Conservation (phyloP, 2,329 filamentous ascomycete genomes). For the Hypoxylon rubiginosum region DNA sequence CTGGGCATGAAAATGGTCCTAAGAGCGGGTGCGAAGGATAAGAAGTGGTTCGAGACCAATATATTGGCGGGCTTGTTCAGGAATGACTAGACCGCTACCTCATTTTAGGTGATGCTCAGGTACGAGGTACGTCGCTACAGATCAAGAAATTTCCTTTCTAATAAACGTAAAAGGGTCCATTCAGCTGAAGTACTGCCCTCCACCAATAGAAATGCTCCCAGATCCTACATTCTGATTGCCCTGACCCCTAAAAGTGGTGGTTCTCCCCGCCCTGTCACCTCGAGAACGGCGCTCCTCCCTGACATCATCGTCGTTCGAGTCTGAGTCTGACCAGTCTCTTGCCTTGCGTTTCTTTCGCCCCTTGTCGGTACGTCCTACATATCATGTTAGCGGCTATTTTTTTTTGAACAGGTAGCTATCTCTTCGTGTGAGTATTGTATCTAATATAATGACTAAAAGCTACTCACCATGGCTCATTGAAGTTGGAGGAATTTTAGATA, state of each 20-base stretch:
- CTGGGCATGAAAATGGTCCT: slow-evolving; percentile 13
- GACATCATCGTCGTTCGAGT: slow-evolving; percentile 3
- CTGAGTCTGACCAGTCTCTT: neutral
- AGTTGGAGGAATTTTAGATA: slow-evolving; percentile 36
- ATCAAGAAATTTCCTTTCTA: neutral
- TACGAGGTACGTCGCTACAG: neutral
- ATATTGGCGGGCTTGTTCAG: slow-evolving; percentile 2
- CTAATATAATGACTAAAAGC: neutral
- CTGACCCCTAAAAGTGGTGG: slow-evolving; percentile 3
- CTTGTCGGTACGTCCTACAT: neutral
- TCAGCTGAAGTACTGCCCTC: slow-evolving; percentile 12
- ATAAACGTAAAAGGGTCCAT: neutral
- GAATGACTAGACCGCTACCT: neutral
- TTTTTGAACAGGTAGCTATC: neutral
- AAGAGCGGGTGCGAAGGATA: slow-evolving; percentile 9
- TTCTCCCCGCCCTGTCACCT: neutral
- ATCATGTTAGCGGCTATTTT: neutral
- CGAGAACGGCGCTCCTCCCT: neutral
- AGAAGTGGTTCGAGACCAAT: slow-evolving; percentile 9
- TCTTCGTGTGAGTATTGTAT: slow-evolving; percentile 3
- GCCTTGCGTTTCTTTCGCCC: neutral
- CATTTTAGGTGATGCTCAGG: too few relatives aligned
- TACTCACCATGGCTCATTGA: neutral
- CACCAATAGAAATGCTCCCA: slow-evolving; percentile 25
- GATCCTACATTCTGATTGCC: slow-evolving; percentile 24